A percentile compares a stretch with the other conserved stretches of the same genome.
Evolutionary conservation across 2,329 filamentous ascomycete species (phyloP).

Genomic region (Neospermospora avenae): DNA sequence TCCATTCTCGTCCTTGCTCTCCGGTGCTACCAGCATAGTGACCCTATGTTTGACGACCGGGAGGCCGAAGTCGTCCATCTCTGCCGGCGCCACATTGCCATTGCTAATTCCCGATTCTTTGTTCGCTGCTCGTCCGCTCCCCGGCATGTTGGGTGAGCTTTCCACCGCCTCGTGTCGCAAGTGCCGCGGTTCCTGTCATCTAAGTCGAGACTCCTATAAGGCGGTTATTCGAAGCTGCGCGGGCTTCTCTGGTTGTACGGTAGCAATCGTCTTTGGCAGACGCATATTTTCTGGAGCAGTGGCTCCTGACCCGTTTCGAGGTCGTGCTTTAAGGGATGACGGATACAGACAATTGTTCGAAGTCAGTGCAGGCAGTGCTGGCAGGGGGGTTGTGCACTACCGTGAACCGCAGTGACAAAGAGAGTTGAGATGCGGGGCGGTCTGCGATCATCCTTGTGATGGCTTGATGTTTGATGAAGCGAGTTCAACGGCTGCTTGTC

Average conservation of each 20-base stretch:
- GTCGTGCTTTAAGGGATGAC: slow-evolving; percentile 1
- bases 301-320: slow-evolving; percentile 4
- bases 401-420: neutral
- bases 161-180: slow-evolving; percentile 18
- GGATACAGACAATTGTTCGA: neutral
- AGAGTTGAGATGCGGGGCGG: neutral
- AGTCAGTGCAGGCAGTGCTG: neutral
- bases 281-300: slow-evolving; percentile 20
- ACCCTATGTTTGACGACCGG: slow-evolving; percentile 53
- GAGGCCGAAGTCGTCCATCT: slow-evolving; percentile 70
- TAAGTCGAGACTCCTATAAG: neutral
- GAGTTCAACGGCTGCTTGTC: neutral
- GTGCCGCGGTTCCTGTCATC: slow-evolving; percentile 9
- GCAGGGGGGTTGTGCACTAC: neutral
- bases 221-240: slow-evolving; percentile 1
- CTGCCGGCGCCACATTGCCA: slow-evolving; percentile 31
- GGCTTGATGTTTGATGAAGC: neutral
- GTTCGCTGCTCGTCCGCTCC: slow-evolving; percentile 26
- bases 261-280: slow-evolving; percentile 17
- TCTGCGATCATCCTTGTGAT: neutral
- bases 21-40: slow-evolving; percentile 27
- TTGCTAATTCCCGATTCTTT: slow-evolving; percentile 22
- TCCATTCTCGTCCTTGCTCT: slow-evolving; percentile 17
- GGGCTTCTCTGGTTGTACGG: neutral
- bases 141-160: slow-evolving; percentile 32